These are phyloP conservation scores for Stevia rebaudiana DNA, from an alignment of 140 eudicot species.

Conservation along the genomic window DNA sequence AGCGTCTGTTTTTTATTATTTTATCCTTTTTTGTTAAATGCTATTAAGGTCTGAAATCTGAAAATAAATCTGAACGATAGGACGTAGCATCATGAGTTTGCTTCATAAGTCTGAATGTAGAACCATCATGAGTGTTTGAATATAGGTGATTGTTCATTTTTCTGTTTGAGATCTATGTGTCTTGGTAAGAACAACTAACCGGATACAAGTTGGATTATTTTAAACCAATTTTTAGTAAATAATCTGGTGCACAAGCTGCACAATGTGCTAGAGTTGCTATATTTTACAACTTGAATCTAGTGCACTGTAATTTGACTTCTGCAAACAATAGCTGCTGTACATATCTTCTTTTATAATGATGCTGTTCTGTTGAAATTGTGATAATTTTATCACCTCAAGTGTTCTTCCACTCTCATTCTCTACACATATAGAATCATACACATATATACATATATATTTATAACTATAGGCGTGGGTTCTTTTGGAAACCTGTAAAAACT, in stretches of 20 bases:
- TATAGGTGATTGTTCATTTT: not conserved
- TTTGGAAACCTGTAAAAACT: too few species aligned
- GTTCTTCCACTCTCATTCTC: conserved; percentile 2
- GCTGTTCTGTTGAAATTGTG: not conserved
- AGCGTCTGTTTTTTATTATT: conserved; percentile 23
- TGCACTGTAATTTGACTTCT: not conserved
- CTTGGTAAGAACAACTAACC: conserved; percentile 15
- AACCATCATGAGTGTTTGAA: conserved; percentile 6
- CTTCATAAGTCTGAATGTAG: not conserved
- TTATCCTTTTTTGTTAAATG: too few species aligned
- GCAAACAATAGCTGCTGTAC: conserved; percentile 6
- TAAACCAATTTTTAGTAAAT: conserved; percentile 5
- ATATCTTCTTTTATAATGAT: not conserved
- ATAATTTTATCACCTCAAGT: not conserved
- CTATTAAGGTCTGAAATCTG: conserved; percentile 10
- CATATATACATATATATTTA: not conserved
- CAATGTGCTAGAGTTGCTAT: not conserved
- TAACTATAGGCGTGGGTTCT: too few species aligned
- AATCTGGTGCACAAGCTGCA: conserved; percentile 12
- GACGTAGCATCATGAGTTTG: not conserved
- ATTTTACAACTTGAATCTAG: not conserved
- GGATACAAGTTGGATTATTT: not conserved
- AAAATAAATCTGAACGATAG: not conserved
- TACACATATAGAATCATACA: not conserved
- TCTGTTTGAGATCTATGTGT: not conserved